These are phyloP conservation scores for Cladophialophora immunda DNA, from an alignment of 2,329 filamentous ascomycete genomes.

Conservation along the genomic window DNA sequence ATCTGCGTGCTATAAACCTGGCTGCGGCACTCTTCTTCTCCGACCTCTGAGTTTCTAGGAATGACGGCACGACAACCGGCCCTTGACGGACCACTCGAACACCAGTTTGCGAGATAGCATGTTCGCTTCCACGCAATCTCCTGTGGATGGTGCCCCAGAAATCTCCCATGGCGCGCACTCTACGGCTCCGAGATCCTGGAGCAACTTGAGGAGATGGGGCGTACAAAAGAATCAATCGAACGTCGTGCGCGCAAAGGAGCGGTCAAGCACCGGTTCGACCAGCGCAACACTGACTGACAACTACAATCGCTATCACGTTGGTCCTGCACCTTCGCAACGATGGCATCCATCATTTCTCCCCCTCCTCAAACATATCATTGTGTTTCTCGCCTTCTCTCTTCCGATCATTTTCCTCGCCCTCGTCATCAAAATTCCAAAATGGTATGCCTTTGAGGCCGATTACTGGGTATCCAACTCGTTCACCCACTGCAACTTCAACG, in stretches of 20 bases:
- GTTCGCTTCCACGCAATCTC: conserved; percentile 13
- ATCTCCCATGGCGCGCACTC: conserved; percentile 21
- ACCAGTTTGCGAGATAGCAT: conserved; percentile 15
- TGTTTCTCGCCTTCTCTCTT: conserved; percentile 30
- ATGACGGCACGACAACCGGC: background rate
- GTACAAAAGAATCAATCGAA: conserved; percentile 7
- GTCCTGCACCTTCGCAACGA: background rate
- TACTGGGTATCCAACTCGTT: conserved; percentile 28
- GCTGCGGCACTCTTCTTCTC: background rate
- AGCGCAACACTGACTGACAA: background rate
- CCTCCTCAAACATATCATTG: conserved; percentile 10
- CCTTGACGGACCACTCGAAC: background rate
- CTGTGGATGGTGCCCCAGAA: conserved; percentile 13
- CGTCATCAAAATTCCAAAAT: conserved; percentile 20
- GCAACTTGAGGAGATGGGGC: conserved; percentile 17
- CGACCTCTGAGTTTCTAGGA: background rate
- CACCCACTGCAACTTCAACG: conserved; percentile 35
- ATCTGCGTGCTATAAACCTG: conserved; percentile 5
- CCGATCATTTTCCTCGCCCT: conserved; percentile 27
- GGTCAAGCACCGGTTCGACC: background rate
- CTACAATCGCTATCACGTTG: background rate
- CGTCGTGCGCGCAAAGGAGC: conserved; percentile 3
- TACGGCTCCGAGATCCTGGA: conserved; percentile 20
- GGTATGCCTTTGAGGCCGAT: conserved; percentile 23
- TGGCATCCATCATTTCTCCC: background rate